Percentiles rank a stretch among this genome's conserved stretches.
Evolutionary conservation across 768 basidiomycete species (phyloP).

Genomic region (Dioszegia aurantiaca): DNA sequence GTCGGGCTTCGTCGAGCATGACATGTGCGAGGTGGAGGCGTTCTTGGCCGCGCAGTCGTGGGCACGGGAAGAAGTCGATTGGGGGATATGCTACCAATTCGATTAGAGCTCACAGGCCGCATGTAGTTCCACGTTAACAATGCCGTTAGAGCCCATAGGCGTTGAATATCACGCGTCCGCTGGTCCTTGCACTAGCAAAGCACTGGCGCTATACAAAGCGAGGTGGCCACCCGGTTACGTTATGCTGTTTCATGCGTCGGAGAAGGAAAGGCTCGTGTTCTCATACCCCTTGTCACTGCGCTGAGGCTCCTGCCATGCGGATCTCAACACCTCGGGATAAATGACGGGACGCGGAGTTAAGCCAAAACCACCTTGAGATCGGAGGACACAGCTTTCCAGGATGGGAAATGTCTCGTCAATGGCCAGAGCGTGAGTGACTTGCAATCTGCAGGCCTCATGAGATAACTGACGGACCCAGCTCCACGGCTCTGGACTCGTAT

Average conservation of each 20-base stretch:
- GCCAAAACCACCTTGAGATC: too few species aligned
- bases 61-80: slow-evolving; percentile 65
- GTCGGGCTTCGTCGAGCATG: slow-evolving; percentile 52
- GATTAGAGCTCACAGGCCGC: too few species aligned
- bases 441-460: background rate
- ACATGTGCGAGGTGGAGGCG: slow-evolving; percentile 63
- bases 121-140: too few species aligned
- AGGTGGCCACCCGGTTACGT: too few species aligned
- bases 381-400: background rate
- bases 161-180: background rate
- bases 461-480: slow-evolving; percentile 26
- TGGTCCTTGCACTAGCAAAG: background rate
- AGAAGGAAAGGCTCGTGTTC: too few species aligned
- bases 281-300: too few species aligned
- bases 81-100: slow-evolving; percentile 59
- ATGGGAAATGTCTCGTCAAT: slow-evolving; percentile 52
- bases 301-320: too few species aligned
- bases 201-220: too few species aligned
- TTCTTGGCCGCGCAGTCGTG: slow-evolving; percentile 74
- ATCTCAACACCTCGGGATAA: too few species aligned
- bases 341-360: too few species aligned
- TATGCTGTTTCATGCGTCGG: too few species aligned
- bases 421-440: slow-evolving; percentile 52
- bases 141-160: too few species aligned
- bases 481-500: slow-evolving; percentile 76